Conservation (phyloP, 495 filamentous ascomycete genomes). For the Pseudomonodictys pantanalensis region DNA sequence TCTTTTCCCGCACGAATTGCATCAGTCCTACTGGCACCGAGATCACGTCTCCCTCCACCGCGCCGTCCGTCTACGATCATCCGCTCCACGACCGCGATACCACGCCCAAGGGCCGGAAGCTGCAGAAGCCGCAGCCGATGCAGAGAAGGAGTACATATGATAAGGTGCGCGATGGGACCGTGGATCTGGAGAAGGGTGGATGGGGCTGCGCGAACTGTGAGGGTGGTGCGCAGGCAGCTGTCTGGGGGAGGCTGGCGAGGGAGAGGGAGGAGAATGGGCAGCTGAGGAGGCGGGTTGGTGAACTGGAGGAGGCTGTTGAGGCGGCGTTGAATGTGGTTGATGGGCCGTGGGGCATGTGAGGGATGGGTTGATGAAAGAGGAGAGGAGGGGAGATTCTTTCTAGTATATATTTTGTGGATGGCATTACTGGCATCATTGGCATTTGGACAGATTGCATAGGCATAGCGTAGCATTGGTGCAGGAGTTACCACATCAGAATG, state of each 20-base stretch:
- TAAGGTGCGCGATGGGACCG: conserved; percentile 15
- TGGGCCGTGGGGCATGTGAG: conserved; percentile 23
- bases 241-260: conserved; percentile 29
- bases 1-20: conserved; percentile 28
- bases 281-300: conserved; percentile 32
- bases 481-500: too few relatives aligned
- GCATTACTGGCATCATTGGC: too few relatives aligned
- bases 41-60: background rate
- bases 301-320: conserved; percentile 38
- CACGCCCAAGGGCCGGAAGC: conserved; percentile 13
- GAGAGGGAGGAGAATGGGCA: conserved; percentile 34
- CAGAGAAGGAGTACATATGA: conserved; percentile 23
- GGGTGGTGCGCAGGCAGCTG: conserved; percentile 26
- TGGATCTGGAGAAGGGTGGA: conserved; percentile 21
- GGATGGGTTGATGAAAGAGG: background rate
- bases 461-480: too few relatives aligned
- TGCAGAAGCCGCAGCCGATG: conserved; percentile 4
- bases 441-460: too few relatives aligned
- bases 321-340: conserved; percentile 39
- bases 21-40: conserved; percentile 20
- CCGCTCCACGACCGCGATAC: conserved; percentile 1
- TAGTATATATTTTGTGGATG: background rate
- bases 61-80: conserved; percentile 8
- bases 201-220: conserved; percentile 34
- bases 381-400: too few relatives aligned